These are phyloP conservation scores for Talaromyces atroroseus DNA, from an alignment of 2,329 filamentous ascomycete species.

Conservation along the genomic window DNA sequence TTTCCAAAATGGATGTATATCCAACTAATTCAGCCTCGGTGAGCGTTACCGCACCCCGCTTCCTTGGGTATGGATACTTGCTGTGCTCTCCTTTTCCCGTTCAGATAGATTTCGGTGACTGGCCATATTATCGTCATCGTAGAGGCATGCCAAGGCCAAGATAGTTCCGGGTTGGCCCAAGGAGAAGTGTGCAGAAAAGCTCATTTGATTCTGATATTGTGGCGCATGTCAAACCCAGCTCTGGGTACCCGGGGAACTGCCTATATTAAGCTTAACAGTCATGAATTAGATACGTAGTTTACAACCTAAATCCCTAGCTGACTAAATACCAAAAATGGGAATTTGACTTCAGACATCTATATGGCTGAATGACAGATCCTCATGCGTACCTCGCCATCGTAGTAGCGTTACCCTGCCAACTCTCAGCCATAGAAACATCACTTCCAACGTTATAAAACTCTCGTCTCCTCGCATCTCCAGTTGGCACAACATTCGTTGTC, in stretches of 20 bases:
- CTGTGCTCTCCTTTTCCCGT: not conserved
- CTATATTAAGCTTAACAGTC: too few species aligned
- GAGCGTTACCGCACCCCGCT: not conserved
- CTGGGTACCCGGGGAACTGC: too few species aligned
- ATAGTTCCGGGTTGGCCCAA: constrained; percentile 10
- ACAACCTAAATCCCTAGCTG: too few species aligned
- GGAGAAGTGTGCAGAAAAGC: constrained; percentile 14
- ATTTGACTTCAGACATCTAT: too few species aligned
- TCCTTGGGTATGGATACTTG: not conserved
- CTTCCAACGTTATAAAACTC: constrained; percentile 1
- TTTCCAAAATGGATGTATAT: not conserved
- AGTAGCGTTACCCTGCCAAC: not conserved
- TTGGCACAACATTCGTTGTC: not conserved
- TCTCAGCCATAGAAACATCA: not conserved
- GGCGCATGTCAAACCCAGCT: too few species aligned
- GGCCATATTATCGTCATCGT: not conserved
- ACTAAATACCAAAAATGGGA: too few species aligned
- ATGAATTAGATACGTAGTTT: too few species aligned
- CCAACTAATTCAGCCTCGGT: not conserved
- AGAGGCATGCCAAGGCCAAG: not conserved
- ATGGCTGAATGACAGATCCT: not conserved
- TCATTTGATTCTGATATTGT: not conserved
- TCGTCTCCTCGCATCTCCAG: not conserved
- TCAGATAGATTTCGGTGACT: not conserved
- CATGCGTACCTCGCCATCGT: not conserved